Evolutionary conservation across 2,329 filamentous ascomycete genomes (phyloP), one percentile per base, ranked within the genome.

Genomic region (Fusarium succisae): DNA sequence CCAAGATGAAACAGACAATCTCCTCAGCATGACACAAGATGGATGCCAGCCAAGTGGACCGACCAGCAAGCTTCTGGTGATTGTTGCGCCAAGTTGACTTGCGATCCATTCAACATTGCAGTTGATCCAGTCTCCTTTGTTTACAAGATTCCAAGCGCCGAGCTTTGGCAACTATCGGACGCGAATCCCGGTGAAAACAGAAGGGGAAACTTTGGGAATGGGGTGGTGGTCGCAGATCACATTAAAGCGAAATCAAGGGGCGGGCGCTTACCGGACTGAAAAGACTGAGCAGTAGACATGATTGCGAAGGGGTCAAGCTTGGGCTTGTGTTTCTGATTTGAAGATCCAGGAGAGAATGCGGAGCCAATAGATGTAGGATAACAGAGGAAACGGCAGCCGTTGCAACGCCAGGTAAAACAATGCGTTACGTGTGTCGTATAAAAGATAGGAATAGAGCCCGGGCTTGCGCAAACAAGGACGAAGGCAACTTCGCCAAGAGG

Each of bases 21-120:
- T 79, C 79, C 75, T 80, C 73, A 77, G 78, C 73, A 79, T 80
- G 79, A 80, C 72, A 79, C 75, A 78, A 72, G 62, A 79, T 70
- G 75, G 63, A 67, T 69, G 70, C 76, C 75, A 77, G 70, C 63
- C 70, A 77, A 73, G 77, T 79, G 77, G 77, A 79, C 68, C 77
- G 51, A 55, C 66, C 60, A 71, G 66, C 69, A 66, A 76, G 56
- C 62, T 66, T 53, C 51, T 67, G 71, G 54, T 77, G 66, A 66
- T 67, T 77, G 69, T 77, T 77, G 68, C 70, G 73, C 76, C 74
- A 78, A 78, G 70, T 77, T 77, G 72, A 63, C 65, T 69, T 67
- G 62, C 70, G 66, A 77, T 72, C 68, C 67, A 56, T 63, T 64
- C 64, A 70, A 63, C 59, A 65, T 68, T 76, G 55, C 69, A 32